These are phyloP conservation scores for Teratosphaeriaceae sp. DNA, from an alignment of 2,329 filamentous ascomycete species.

Conservation along the genomic window DNA sequence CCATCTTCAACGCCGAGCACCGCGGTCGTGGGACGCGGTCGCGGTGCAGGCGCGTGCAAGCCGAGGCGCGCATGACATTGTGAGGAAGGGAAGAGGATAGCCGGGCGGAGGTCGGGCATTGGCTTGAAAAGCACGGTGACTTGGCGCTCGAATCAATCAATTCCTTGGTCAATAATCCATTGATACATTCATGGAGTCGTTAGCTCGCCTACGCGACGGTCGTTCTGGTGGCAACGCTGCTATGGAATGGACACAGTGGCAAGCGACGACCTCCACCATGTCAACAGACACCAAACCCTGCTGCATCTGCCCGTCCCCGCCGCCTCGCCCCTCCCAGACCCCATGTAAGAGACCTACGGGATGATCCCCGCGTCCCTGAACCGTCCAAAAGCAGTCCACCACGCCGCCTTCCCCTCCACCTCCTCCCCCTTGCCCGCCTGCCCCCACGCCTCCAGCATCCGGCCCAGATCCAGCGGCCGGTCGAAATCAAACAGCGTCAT, in stretches of 20 bases:
- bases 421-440: conserved; percentile 12
- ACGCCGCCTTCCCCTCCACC: conserved; percentile 26
- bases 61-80: not conserved
- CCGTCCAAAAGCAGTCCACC: conserved; percentile 39
- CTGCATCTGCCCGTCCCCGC: too few species aligned
- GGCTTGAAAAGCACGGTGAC: too few species aligned
- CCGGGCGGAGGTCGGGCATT: conserved; percentile 1
- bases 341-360: too few species aligned
- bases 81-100: not conserved
- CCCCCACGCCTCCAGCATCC: conserved; percentile 33
- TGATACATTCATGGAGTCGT: too few species aligned
- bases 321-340: too few species aligned
- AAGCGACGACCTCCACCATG: too few species aligned
- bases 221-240: too few species aligned
- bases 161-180: too few species aligned
- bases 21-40: not conserved
- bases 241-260: too few species aligned
- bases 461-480: conserved; percentile 39
- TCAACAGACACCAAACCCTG: not conserved
- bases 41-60: not conserved
- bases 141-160: too few species aligned
- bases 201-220: too few species aligned
- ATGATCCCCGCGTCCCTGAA: conserved; percentile 40
- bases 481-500: conserved; percentile 41
- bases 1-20: not conserved